Conservation (phyloP, 2,329 filamentous ascomycete genomes). For the Pseudogymnoascus sp. region DNA sequence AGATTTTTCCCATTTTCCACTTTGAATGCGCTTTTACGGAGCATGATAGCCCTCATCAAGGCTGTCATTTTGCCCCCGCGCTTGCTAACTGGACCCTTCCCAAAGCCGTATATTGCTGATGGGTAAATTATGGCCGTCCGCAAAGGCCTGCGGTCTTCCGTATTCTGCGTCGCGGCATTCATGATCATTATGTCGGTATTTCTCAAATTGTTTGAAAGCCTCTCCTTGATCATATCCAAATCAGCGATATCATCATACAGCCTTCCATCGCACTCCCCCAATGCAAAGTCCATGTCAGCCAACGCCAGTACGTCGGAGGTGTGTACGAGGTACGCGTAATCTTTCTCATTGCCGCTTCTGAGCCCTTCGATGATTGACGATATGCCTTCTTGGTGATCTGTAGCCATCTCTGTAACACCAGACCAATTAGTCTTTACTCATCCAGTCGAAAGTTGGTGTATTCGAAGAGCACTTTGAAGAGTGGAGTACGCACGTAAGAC, state of each 20-base stretch:
- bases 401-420: background rate
- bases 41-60: background rate
- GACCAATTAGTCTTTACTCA: background rate
- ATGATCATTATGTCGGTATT: background rate
- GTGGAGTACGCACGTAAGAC: background rate
- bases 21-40: background rate
- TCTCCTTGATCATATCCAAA: background rate
- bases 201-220: background rate
- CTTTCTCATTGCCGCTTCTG: background rate
- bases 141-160: background rate
- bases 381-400: background rate
- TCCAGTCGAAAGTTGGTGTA: background rate
- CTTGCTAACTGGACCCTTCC: background rate
- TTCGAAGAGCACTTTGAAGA: background rate
- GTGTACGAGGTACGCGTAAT: background rate
- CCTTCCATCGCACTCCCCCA: background rate
- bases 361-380: background rate
- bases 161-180: background rate
- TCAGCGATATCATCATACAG: background rate
- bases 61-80: background rate
- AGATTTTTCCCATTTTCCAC: background rate
- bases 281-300: background rate
- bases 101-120: background rate
- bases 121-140: background rate
- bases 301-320: background rate